Evolutionary conservation across 306 rosid genomes (phyloP), one percentile per base, ranked within the genome.

Genomic region (Styphnolobium japonicum): DNA sequence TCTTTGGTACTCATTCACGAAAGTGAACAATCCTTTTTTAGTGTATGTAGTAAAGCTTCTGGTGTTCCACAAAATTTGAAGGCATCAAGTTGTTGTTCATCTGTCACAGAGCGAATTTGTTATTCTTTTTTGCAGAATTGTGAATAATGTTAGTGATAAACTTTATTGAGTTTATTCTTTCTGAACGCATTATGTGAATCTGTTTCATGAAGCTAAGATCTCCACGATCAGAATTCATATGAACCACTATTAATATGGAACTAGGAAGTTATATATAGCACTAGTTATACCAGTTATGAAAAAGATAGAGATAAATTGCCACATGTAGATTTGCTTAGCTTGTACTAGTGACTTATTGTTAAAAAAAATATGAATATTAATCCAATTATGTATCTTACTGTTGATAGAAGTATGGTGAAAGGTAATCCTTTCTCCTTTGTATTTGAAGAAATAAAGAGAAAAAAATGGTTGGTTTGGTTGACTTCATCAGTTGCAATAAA

Each of bases 61-160:
- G 36, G 5, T 45, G 46, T 68, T 68, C 21, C 18, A 8, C 29
- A 79, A 65, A 76, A 73, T 40, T 27, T 12, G 46, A 66, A 74
- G 57, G 55, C 67, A n/a, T 72, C 78, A 23, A 77, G 49, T 73
- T 78, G 74, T 68, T 25, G 74, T 18, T 81, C 81, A 16, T 46
- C 60, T 48, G n/a, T 39, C 19, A 19, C 55, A 48, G 46, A 84
- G 45, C 33, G 5, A 69, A 36, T 42, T 34, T 4, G 14, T 15
- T 76, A 19, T 27, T 46, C 18, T 33, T 67, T 53, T 75, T 27
- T 11, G 12, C 18, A 65, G 45, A 82, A 51, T 40, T 4, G 46
- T 4, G 23, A 71, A 37, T 64, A 57, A 65, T 27, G 75, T 48
- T 14, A 21, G 40, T 45, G 67, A 55, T 23, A 10, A 73, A 33